These are phyloP conservation scores for Aspergillus egyptiacus DNA, from an alignment of 495 filamentous ascomycete species.

Conservation along the genomic window DNA sequence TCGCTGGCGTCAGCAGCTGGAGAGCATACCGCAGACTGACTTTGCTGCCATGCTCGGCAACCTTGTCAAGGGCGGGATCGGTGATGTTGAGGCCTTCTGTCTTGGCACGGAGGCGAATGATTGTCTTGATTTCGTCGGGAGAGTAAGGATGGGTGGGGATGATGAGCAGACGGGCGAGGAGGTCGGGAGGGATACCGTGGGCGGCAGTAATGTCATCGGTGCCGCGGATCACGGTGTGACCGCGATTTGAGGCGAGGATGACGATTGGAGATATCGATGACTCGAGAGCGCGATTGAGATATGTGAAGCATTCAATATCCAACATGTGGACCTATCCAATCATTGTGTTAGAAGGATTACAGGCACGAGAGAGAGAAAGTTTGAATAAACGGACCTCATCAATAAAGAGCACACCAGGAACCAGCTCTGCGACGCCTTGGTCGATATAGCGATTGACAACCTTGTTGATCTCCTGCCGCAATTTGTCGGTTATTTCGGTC, in stretches of 20 bases:
- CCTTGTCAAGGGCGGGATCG: slow-evolving; percentile 75
- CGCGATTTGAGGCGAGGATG: slow-evolving; percentile 94
- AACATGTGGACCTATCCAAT: slow-evolving; percentile 84
- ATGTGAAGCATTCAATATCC: slow-evolving; percentile 97
- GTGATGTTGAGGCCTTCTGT: slow-evolving; percentile 76
- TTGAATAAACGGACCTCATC: slow-evolving; percentile 66
- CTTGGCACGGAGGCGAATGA: slow-evolving; percentile 73
- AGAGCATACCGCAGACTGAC: slow-evolving; percentile 89
- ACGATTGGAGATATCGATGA: slow-evolving; percentile 90
- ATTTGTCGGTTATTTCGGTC: slow-evolving; percentile 96
- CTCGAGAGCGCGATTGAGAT: slow-evolving; percentile 94
- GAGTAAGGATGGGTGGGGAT: slow-evolving; percentile 86
- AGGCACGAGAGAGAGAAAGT: background rate
- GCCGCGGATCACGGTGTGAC: slow-evolving; percentile 81
- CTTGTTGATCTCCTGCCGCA: slow-evolving; percentile 94
- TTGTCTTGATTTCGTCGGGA: slow-evolving; percentile 79
- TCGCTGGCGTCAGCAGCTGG: slow-evolving; percentile 85
- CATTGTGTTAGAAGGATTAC: background rate
- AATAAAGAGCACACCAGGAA: slow-evolving; percentile 95
- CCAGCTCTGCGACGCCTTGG: slow-evolving; percentile 94
- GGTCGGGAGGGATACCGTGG: slow-evolving; percentile 89
- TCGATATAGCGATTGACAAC: slow-evolving; percentile 98
- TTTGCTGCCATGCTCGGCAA: slow-evolving; percentile 75
- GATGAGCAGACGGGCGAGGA: slow-evolving; percentile 87
- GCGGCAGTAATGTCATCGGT: slow-evolving; percentile 77